Percentiles rank a stretch among this genome's conserved stretches.
phyloP scores from a whole-genome alignment of 805 yeast genomes.

The Starmerella vitae region DNA sequence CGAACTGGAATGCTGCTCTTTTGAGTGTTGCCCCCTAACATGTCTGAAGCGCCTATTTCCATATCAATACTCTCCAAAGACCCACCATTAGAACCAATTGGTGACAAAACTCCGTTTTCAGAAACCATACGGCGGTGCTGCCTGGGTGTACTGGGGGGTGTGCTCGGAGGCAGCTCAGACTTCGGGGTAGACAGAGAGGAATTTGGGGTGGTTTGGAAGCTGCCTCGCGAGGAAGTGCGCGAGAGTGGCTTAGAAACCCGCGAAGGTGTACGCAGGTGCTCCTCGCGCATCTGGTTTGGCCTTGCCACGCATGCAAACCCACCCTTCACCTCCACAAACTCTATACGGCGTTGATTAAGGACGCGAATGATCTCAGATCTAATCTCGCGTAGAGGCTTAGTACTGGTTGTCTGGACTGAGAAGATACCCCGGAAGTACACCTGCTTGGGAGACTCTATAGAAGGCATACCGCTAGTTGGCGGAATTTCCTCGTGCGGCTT shows the following conservation, averaged over 20 bases:
- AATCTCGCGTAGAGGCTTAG: slow-evolving; percentile 79
- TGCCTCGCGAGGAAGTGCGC: slow-evolving; percentile 15
- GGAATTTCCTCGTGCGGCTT: neutral
- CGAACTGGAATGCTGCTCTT: slow-evolving; percentile 45
- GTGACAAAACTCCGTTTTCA: slow-evolving; percentile 15
- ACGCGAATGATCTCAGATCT: slow-evolving; percentile 72
- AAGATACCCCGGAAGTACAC: slow-evolving; percentile 85
- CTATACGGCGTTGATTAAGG: slow-evolving; percentile 60
- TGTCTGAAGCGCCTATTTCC: slow-evolving; percentile 28
- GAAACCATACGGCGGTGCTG: slow-evolving; percentile 14
- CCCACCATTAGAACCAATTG: slow-evolving; percentile 7
- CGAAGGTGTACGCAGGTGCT: neutral
- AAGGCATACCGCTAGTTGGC: slow-evolving; percentile 66
- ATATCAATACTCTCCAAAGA: slow-evolving; percentile 24
- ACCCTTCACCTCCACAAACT: slow-evolving; percentile 80
- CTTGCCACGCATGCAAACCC: slow-evolving; percentile 75
- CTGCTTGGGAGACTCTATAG: slow-evolving; percentile 85
- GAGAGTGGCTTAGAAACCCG: neutral
- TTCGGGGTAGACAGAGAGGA: neutral
- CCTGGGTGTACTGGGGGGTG: slow-evolving; percentile 13
- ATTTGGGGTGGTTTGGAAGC: slow-evolving; percentile 5
- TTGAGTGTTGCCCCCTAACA: slow-evolving; percentile 25
- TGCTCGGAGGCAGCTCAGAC: slow-evolving; percentile 7
- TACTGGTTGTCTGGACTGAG: slow-evolving; percentile 87
- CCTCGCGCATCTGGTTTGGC: slow-evolving; percentile 23